Evolutionary conservation across 2,329 filamentous ascomycete species (phyloP).

Genomic region (Pyricularia grisea): DNA sequence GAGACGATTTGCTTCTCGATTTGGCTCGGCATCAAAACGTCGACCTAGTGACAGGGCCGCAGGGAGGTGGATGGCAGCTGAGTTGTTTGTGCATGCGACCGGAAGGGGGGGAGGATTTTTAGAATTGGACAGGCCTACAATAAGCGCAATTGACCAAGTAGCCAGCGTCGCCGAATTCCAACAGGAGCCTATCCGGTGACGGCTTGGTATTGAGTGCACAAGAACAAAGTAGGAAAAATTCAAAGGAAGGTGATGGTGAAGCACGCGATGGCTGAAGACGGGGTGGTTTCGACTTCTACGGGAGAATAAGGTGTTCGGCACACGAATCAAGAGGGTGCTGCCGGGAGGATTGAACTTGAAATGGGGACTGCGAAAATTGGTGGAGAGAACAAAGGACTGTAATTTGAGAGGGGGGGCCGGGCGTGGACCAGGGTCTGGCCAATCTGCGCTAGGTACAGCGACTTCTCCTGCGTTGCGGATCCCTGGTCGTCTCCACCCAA

Average conservation of each 20-base stretch:
- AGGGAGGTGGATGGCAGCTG: background rate
- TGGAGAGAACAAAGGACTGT: conserved; percentile 2
- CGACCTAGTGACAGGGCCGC: background rate
- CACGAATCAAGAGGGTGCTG: background rate
- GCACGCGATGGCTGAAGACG: background rate
- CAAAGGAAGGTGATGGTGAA: background rate
- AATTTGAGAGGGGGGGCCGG: background rate
- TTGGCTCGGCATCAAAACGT: background rate
- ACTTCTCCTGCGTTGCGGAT: background rate
- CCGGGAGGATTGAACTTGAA: background rate
- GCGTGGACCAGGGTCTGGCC: background rate
- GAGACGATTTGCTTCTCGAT: background rate
- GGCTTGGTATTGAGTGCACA: background rate
- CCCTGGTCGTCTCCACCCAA: background rate
- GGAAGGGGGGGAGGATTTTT: background rate
- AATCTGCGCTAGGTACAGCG: background rate
- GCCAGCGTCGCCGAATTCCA: background rate
- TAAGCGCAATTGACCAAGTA: background rate
- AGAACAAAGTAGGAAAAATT: background rate
- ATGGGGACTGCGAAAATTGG: background rate
- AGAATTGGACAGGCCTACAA: background rate
- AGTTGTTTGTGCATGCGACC: background rate
- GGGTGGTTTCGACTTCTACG: background rate
- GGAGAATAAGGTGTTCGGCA: background rate
- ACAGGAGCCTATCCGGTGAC: background rate